Evolutionary conservation across 2,329 filamentous ascomycete species (phyloP).

Genomic region (Trichoderma cornu-damae): DNA sequence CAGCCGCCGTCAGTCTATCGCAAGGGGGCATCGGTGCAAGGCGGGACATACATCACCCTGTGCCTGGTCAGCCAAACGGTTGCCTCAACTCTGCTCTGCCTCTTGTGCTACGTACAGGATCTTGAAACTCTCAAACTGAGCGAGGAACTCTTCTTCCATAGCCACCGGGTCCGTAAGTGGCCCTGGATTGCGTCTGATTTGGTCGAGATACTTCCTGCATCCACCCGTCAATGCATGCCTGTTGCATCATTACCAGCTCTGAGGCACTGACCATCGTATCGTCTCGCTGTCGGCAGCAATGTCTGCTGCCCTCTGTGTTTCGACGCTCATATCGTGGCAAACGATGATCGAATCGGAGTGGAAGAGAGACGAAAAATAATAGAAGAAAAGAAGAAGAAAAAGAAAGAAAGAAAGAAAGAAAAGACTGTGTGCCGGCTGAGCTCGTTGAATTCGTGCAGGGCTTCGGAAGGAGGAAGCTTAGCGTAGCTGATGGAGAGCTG

Average conservation of each 20-base stretch:
- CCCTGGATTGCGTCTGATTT: conserved; percentile 68
- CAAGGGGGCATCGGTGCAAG: conserved; percentile 12
- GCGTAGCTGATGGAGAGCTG: conserved; percentile 1
- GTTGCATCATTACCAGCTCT: conserved; percentile 12
- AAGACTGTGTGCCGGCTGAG: not conserved
- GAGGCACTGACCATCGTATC: conserved; percentile 33
- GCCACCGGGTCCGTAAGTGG: conserved; percentile 70
- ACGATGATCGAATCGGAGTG: not conserved
- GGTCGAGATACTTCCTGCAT: conserved; percentile 75
- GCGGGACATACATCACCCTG: conserved; percentile 47
- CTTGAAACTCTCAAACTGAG: conserved; percentile 63
- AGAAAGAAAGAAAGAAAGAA: not conserved
- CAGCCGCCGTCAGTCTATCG: conserved; percentile 8
- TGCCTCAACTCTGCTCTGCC: not conserved
- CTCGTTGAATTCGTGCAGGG: not conserved
- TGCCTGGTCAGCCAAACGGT: conserved; percentile 15
- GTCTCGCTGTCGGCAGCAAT: conserved; percentile 25
- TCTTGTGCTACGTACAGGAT: conserved; percentile 56
- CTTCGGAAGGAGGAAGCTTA: not conserved
- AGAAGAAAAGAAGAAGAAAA: not conserved
- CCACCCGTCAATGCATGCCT: conserved; percentile 18
- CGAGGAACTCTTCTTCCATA: conserved; percentile 47
- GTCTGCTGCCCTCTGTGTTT: conserved; percentile 19
- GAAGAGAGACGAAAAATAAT: too few relatives aligned
- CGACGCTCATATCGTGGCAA: conserved; percentile 26